Percentiles rank a stretch among this genome's conserved stretches.
These are phyloP conservation scores for Bipolaris sorokiniana DNA, from an alignment of 2,329 filamentous ascomycete species.

Conservation along the genomic window DNA sequence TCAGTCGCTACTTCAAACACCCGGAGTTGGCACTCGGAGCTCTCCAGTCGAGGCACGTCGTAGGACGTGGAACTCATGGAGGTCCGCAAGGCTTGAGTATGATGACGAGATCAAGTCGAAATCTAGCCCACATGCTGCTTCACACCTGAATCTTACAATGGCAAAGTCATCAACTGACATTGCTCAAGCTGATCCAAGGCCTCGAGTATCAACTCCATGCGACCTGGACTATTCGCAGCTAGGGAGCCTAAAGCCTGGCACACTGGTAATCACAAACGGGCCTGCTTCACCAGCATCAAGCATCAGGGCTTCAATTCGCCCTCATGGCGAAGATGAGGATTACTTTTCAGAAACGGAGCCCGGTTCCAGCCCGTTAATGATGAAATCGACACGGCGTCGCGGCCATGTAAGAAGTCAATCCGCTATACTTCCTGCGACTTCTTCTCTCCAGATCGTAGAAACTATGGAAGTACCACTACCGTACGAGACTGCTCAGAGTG, in stretches of 20 bases:
- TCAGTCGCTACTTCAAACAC: slow-evolving; percentile 49
- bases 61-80: slow-evolving; percentile 45
- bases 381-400: slow-evolving; percentile 26
- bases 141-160: slow-evolving; percentile 30
- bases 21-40: slow-evolving; percentile 48
- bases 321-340: slow-evolving; percentile 27
- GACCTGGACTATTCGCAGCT: slow-evolving; percentile 53
- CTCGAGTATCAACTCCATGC: slow-evolving; percentile 49
- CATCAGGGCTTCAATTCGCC: slow-evolving; percentile 24
- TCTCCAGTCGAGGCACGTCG: slow-evolving; percentile 42
- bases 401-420: slow-evolving; percentile 41
- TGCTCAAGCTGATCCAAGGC: slow-evolving; percentile 25
- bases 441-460: slow-evolving; percentile 16
- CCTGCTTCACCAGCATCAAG: slow-evolving; percentile 54
- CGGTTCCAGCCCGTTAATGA: slow-evolving; percentile 27
- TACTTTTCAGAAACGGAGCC: slow-evolving; percentile 38
- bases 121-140: slow-evolving; percentile 17
- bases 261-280: slow-evolving; percentile 56
- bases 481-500: neutral
- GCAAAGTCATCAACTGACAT: slow-evolving; percentile 32
- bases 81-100: slow-evolving; percentile 28
- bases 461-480: neutral
- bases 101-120: slow-evolving; percentile 44
- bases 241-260: slow-evolving; percentile 51
- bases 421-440: slow-evolving; percentile 22